These are phyloP conservation scores for Cenchrus americanus DNA, from an alignment of 176 grass and related monocot species.

Conservation along the genomic window DNA sequence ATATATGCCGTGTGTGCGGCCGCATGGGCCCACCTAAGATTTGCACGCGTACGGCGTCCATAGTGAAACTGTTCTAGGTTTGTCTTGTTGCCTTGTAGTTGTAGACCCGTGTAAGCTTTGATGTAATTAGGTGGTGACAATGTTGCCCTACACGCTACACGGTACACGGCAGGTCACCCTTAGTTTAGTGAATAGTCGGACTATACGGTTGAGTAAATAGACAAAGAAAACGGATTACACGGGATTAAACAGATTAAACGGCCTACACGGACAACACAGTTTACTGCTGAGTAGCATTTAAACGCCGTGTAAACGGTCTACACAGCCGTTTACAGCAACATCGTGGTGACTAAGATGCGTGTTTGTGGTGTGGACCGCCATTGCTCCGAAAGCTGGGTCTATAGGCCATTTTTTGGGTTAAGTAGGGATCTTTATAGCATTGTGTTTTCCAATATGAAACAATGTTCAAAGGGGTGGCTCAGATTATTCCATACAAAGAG, in stretches of 20 bases:
- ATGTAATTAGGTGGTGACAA: constrained; percentile 11
- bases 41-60: background rate
- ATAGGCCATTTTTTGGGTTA: background rate
- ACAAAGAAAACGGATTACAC: no score
- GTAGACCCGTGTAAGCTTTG: constrained; percentile 18
- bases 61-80: background rate
- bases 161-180: no score
- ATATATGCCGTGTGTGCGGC: background rate
- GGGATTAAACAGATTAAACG: no score
- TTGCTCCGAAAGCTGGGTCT: constrained; percentile 1
- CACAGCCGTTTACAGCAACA: no score
- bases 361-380: constrained; percentile 32
- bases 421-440: constrained; percentile 7
- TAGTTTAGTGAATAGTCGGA: no score
- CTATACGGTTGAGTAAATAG: no score
- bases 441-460: constrained; percentile 27
- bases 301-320: no score
- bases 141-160: no score
- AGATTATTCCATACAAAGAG: constrained; percentile 12
- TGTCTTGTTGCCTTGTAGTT: background rate
- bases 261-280: no score
- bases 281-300: no score
- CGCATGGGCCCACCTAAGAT: background rate
- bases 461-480: constrained; percentile 5
- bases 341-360: background rate